Evolutionary conservation across 805 yeast species (phyloP).

Genomic region (Pichia cephalocereana): DNA sequence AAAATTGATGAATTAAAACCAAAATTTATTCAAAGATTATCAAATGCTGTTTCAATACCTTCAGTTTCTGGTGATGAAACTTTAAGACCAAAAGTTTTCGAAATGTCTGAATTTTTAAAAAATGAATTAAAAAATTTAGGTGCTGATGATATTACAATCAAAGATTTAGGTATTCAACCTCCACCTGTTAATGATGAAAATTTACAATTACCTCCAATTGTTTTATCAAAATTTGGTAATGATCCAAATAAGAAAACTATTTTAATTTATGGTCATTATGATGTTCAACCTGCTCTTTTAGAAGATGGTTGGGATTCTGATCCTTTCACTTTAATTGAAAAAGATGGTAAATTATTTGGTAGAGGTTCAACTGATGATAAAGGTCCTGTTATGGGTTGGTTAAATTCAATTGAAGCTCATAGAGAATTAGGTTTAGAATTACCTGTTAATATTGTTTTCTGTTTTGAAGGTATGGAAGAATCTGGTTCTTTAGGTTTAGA

Average conservation of each 20-base stretch:
- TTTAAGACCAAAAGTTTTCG: slow-evolving; percentile 80
- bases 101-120: slow-evolving; percentile 78
- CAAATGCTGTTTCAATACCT: slow-evolving; percentile 86
- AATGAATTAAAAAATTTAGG: slow-evolving; percentile 64
- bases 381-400: slow-evolving; percentile 98
- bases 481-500: slow-evolving; percentile 92
- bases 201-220: slow-evolving; percentile 84
- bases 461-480: slow-evolving; percentile 99
- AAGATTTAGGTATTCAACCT: slow-evolving; percentile 82
- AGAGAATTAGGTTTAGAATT: slow-evolving; percentile 72
- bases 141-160: slow-evolving; percentile 72
- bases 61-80: slow-evolving; percentile 90
- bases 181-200: slow-evolving; percentile 69
- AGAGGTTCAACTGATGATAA: slow-evolving; percentile 97
- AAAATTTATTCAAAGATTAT: slow-evolving; percentile 58
- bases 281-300: slow-evolving; percentile 89
- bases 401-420: slow-evolving; percentile 88
- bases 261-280: slow-evolving; percentile 93
- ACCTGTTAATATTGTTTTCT: slow-evolving; percentile 86
- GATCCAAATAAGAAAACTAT: slow-evolving; percentile 83
- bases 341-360: slow-evolving; percentile 67
- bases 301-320: slow-evolving; percentile 96
- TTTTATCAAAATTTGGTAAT: slow-evolving; percentile 78
- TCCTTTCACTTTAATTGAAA: slow-evolving; percentile 72
- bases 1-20: slow-evolving; percentile 73